These are phyloP conservation scores for Ephemerocybe angulata DNA, from an alignment of 768 basidiomycete species.

Conservation along the genomic window DNA sequence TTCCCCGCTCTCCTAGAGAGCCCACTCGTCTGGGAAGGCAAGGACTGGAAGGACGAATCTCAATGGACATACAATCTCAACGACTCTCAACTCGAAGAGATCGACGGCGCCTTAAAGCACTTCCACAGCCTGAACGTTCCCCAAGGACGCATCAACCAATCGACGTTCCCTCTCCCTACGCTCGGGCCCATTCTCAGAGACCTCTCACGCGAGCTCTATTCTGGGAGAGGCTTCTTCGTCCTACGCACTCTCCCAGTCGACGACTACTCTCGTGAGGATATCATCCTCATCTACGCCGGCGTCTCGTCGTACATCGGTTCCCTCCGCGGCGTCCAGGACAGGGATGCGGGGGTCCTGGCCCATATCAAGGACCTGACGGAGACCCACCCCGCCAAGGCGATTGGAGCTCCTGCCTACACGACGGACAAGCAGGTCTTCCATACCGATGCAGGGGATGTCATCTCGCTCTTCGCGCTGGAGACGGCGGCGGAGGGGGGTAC, in stretches of 20 bases:
- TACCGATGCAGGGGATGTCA: conserved; percentile 42
- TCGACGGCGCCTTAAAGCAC: conserved; percentile 30
- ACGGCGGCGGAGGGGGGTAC: conserved; percentile 42
- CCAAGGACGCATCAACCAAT: neutral
- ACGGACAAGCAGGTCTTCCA: conserved; percentile 53
- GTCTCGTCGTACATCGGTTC: conserved; percentile 21
- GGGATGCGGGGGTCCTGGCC: conserved; percentile 36
- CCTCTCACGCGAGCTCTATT: conserved; percentile 39
- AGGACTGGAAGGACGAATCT: conserved; percentile 37
- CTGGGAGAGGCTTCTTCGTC: conserved; percentile 48
- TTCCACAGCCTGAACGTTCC: conserved; percentile 8
- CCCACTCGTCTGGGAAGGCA: conserved; percentile 41
- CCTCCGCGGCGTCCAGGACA: conserved; percentile 19
- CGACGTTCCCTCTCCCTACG: conserved; percentile 44
- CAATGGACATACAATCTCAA: conserved; percentile 39
- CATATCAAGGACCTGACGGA: conserved; percentile 46
- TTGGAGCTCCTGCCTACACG: conserved; percentile 44
- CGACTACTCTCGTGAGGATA: conserved; percentile 36
- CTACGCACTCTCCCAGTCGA: conserved; percentile 43
- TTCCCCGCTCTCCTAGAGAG: conserved; percentile 34
- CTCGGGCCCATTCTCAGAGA: conserved; percentile 33
- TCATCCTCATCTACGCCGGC: conserved; percentile 42
- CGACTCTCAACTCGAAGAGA: conserved; percentile 30
- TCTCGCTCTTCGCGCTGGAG: conserved; percentile 41
- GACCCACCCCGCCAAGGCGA: conserved; percentile 25